Percentiles rank a stretch among this genome's conserved stretches.
These are phyloP conservation scores for Boletellus emodensis DNA, from an alignment of 768 basidiomycete genomes.

Conservation along the genomic window DNA sequence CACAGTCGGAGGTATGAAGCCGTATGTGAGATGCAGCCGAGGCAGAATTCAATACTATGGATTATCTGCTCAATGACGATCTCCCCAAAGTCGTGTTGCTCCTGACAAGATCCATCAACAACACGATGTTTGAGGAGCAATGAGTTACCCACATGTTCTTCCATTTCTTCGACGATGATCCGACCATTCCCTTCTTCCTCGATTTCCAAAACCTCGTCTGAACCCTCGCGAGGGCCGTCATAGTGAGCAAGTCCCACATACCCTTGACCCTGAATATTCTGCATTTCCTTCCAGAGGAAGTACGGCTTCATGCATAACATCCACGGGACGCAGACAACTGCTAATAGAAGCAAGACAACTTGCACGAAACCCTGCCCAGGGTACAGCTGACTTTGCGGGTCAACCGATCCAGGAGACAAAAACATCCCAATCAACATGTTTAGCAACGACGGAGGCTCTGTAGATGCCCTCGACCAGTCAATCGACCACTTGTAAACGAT, in stretches of 20 bases:
- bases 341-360: slow-evolving; percentile 69
- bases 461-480: slow-evolving; percentile 75
- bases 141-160: slow-evolving; percentile 61
- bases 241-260: slow-evolving; percentile 67
- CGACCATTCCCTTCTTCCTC: slow-evolving; percentile 81
- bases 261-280: slow-evolving; percentile 76
- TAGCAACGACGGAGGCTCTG: slow-evolving; percentile 80
- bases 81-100: slow-evolving; percentile 91
- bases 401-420: slow-evolving; percentile 80
- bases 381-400: slow-evolving; percentile 68
- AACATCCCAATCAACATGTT: slow-evolving; percentile 98
- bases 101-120: slow-evolving; percentile 35
- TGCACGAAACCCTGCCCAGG: slow-evolving; percentile 86
- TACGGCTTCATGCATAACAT: slow-evolving; percentile 92
- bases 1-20: slow-evolving; percentile 91
- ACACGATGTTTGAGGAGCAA: slow-evolving; percentile 7
- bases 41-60: slow-evolving; percentile 98
- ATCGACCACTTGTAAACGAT: slow-evolving; percentile 97
- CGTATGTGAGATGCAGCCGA: slow-evolving; percentile 98
- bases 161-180: slow-evolving; percentile 67
- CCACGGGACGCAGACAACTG: slow-evolving; percentile 90
- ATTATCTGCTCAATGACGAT: slow-evolving; percentile 96
- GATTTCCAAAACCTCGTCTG: slow-evolving; percentile 63
- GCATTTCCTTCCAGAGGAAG: slow-evolving; percentile 83
- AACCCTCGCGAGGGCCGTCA: slow-evolving; percentile 50